Base-by-base conservation (phyloP, 2,329 filamentous ascomycete species). In the Ceratocystis eucalypticola region DNA sequence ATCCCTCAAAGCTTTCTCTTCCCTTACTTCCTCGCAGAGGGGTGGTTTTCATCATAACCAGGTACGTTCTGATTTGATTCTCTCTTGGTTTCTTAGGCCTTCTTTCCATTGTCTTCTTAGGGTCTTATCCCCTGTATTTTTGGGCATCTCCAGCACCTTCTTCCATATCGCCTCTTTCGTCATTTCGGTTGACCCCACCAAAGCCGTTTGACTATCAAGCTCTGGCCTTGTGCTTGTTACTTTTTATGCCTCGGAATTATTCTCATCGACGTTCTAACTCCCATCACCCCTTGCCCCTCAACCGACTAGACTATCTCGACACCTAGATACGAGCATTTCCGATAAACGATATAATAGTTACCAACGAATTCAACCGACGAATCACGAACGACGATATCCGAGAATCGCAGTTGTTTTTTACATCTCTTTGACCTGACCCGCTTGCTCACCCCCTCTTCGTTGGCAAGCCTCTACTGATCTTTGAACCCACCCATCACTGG, bases 131-230 rank as follows among this genome's bases (percentile, higher is more conserved):
- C 44, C n/a, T 25, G n/a, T n/a, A 61, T 46, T 37, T 37, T 61
- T n/a, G 22, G 20, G n/a, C 37, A n/a, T 22, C 45, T 46, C 30
- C 41, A 55, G 57, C 41, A 44, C 20, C 17, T 4, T 28, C 57
- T 25, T 15, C 48, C 57, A 48, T 37, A 65, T 65, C 50, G 63
- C 46, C 22, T 41, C 63, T 41, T 57, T 65, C 50, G 46, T 57
- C 46, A 55, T 57, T 45, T 65, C 20, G 37, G 8, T 46, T n/a
- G 46, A 57, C 63, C 46, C 50, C 63, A 44, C 63, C 63, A 57
- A 65, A 33, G 41, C 22, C 61, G 10, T 15, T 33, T 48, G 20
- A 17, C 61, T n/a, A 12, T 62, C 61, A 48, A 62, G 61, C 61
- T 59, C 55, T 59, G 55, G 25, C 25, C 55, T 37, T 20, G 8